Percentiles rank a stretch among this genome's conserved stretches.
These are phyloP conservation scores for Boletus huronensis DNA, from an alignment of 768 basidiomycete genomes.

Conservation along the genomic window DNA sequence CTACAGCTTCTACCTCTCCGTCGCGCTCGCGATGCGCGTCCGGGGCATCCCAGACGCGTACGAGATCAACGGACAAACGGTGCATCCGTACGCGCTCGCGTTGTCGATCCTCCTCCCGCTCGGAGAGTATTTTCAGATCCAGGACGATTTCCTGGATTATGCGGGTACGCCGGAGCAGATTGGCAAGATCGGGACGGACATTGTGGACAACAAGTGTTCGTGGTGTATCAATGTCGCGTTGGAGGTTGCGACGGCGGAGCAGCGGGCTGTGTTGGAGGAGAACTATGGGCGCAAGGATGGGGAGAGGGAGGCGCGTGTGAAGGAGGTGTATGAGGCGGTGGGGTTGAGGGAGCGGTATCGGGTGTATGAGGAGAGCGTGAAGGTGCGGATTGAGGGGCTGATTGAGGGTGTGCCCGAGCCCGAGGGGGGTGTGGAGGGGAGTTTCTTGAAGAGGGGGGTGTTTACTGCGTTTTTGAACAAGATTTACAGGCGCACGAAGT, in stretches of 20 bases:
- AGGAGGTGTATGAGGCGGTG: constrained; percentile 68
- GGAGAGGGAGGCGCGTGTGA: constrained; percentile 52
- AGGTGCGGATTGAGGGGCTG: constrained; percentile 58
- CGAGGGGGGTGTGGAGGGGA: constrained; percentile 36
- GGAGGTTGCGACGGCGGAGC: constrained; percentile 47
- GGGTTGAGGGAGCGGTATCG: constrained; percentile 64
- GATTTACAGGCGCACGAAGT: constrained; percentile 69
- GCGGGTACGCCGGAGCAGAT: constrained; percentile 86
- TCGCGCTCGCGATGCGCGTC: constrained; percentile 89
- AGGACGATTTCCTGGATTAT: constrained; percentile 96
- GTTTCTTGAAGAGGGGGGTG: constrained; percentile 57
- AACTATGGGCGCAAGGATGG: constrained; percentile 61
- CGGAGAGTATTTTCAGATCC: constrained; percentile 98
- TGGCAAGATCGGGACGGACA: constrained; percentile 97
- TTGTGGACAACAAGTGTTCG: constrained; percentile 97
- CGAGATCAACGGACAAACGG: constrained; percentile 36
- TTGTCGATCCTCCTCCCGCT: constrained; percentile 82
- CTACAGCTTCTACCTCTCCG: constrained; percentile 98
- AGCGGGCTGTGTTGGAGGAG: constrained; percentile 57
- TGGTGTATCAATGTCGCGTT: constrained; percentile 95
- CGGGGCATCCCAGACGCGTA: constrained; percentile 57
- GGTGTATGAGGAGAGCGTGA: constrained; percentile 75
- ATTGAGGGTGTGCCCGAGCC: constrained; percentile 74
- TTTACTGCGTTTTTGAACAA: constrained; percentile 87
- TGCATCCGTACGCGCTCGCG: constrained; percentile 68